Base-by-base conservation (phyloP, 805 yeast genomes). In the Starmerella cellae region DNA sequence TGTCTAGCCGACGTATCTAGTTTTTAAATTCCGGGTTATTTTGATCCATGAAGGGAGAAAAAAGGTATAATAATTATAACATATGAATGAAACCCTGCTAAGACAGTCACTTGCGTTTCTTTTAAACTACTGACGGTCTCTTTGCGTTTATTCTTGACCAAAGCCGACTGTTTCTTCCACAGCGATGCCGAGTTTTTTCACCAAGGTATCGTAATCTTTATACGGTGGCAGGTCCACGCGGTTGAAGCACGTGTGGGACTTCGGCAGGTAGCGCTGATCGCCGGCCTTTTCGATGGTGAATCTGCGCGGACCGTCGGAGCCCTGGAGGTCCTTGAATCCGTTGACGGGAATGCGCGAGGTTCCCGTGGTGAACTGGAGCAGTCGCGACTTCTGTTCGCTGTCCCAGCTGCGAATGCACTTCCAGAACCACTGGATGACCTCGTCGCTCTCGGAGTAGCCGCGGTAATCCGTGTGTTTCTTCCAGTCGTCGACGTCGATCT, bases 371-470 rank as follows among this genome's bases (percentile, higher is more conserved):
- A 91, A 91, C 64, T 91, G 99, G 53, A 91, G 68, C 60, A 91
- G 69, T 63, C 98, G 75, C 2, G 97, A 95, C 62, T 85, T 81
- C 62, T 88, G 96, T 62, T 91, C 98, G 43, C 85, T 74, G 60
- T 91, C 97, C 96, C 96, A 87, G 59, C 79, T 82, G 40, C 78
- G 69, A 54, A 91, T 77, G 65, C 93, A 81, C 63, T 76, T 77
- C 98, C 98, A 91, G 74, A 91, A 91, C 98, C 98, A 91, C 67
- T 88, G 94, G 53, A 91, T 78, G 39, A 85, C 95, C 65, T 85
- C 94, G 64, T 91, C 98, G 50, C 76, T 76, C 65, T 91, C 97
- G 60, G 85, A 88, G 64, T 88, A 91, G 4, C 98, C 98, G 67
- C 98, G 77, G 66, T 91, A 91, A 63, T 91, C 99, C 18, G 99